Percentiles rank a stretch among this genome's conserved stretches.
These are phyloP conservation scores for Voacanga thouarsii DNA, from an alignment of 257 asterid species.

Conservation along the genomic window DNA sequence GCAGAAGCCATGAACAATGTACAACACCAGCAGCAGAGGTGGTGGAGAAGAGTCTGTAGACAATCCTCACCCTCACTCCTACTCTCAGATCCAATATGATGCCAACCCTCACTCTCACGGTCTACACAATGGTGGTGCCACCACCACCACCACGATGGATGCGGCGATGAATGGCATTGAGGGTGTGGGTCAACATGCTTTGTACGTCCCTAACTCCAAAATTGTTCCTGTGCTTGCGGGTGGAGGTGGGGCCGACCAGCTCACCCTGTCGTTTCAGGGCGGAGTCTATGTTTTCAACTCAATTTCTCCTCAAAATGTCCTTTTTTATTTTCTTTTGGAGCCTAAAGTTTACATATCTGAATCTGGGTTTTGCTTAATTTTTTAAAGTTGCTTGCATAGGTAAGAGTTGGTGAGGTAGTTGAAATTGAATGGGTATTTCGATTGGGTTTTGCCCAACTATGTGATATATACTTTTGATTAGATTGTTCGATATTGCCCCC, in stretches of 20 bases:
- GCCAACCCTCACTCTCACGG: conserved; percentile 64
- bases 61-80: conserved; percentile 29
- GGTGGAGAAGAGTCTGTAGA: conserved; percentile 44
- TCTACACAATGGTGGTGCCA: conserved; percentile 32
- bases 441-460: background rate
- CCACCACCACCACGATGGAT: conserved; percentile 18
- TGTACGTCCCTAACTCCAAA: conserved; percentile 45
- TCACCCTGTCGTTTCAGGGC: conserved; percentile 93
- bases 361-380: background rate
- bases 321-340: background rate
- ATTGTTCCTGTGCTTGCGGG: conserved; percentile 32
- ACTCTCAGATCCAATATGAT: conserved; percentile 66
- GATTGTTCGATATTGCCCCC: background rate
- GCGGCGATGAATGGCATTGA: conserved; percentile 41
- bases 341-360: background rate
- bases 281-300: conserved; percentile 91
- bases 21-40: conserved; percentile 31
- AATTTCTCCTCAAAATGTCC: conserved; percentile 88
- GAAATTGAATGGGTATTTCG: background rate
- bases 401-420: background rate
- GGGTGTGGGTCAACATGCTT: conserved; percentile 40
- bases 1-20: conserved; percentile 47
- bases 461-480: background rate
- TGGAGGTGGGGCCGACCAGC: conserved; percentile 82
- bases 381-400: background rate